Evolutionary conservation across 805 yeast species (phyloP), one percentile per base, ranked within the genome.

Genomic region (Lipomyces starkeyi): DNA sequence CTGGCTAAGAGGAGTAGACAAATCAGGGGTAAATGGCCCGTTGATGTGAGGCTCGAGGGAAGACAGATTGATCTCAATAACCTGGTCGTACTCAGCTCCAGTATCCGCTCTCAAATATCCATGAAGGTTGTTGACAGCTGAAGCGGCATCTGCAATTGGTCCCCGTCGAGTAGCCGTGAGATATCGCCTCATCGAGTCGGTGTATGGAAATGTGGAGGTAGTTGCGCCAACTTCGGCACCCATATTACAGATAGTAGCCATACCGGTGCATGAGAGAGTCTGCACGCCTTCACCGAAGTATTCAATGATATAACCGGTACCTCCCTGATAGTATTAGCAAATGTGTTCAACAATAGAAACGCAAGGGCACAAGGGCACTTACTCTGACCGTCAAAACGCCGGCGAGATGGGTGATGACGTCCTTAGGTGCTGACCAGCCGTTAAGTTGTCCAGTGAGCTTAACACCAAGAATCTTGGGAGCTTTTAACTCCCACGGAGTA

Each of bases 161-260:
- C 86, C 85, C 84, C 98, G 91, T 75, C 87, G 88, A 68, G 98
- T 94, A 66, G 96, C 95, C 71, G 86, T 81, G 80, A 94, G 86
- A 84, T 93, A 94, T 73, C 89, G 90, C 79, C 83, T 87, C 91
- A 91, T 93, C 73, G 94, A 89, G 78, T 88, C 86, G 85, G 91
- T 93, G 91, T 86, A 93, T 80, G 98, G 98, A 96, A 93, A 93
- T 70, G 91, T 91, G 59, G 98, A 93, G 66, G 98, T 93, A 71
- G 98, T 93, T 70, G 98, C 98, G 83, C 98, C 98, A 75, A 93
- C 93, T 83, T 93, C 98, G 74, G 98, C 98, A 85, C 98, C 98
- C 98, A 93, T 93, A 83, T 93, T 93, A 87, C 98, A 93, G 83
- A 93, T 93, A 76, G 98, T 93, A 80, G 96, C 98, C 98, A 93